Evolutionary conservation across 2,329 filamentous ascomycete genomes (phyloP), one percentile per base, ranked within the genome.

Genomic region (Alternaria gansuensis): DNA sequence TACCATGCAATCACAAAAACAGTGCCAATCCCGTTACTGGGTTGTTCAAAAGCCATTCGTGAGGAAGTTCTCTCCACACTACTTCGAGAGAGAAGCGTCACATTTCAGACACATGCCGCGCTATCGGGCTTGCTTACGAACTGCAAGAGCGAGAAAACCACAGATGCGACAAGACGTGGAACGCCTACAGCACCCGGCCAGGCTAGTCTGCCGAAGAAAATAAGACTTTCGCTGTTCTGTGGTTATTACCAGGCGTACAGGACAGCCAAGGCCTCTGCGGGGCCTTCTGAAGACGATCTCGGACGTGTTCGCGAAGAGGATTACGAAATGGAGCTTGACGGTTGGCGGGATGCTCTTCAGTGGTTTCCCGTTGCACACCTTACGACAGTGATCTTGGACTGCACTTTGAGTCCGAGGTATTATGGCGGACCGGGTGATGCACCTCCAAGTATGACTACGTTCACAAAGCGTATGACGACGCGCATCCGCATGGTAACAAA

Each of bases 11-110:
- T 51, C 28, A 41, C 34, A 28, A 26, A 40, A 39, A 41, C 34
- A 29, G 34, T 23, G 36, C 49, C 49, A 31, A 29, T 51, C 36
- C 34, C 34, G 28, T 11, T 51, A 17, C 49, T 51, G 26, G 34
- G 36, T 28, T 51, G 49, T 51, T 51, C 49, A 28, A 51, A 29
- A 51, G 36, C 17, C 24, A 31, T 51, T 39, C 49, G 49, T 39
- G 36, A 51, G 17, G 49, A 51, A 40, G 34, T 40, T 11, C 17
- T 51, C 26, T 41, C 37, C 2, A 41, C 36, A n/a, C 41, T 51
- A 23, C 34, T 41, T 21, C 36, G 49, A 21, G 36, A 40, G 26
- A 40, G 36, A n/a, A 41, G 36, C 49, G 49, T 51, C 17, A 51
- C 36, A n/a, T 37, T 51, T n/a, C 49, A 51, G 49, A 51, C 34